Percentiles rank a stretch among this genome's conserved stretches.
phyloP scores from a whole-genome alignment of 352 stramenopile genomes.

The Phytophthora idaei region DNA sequence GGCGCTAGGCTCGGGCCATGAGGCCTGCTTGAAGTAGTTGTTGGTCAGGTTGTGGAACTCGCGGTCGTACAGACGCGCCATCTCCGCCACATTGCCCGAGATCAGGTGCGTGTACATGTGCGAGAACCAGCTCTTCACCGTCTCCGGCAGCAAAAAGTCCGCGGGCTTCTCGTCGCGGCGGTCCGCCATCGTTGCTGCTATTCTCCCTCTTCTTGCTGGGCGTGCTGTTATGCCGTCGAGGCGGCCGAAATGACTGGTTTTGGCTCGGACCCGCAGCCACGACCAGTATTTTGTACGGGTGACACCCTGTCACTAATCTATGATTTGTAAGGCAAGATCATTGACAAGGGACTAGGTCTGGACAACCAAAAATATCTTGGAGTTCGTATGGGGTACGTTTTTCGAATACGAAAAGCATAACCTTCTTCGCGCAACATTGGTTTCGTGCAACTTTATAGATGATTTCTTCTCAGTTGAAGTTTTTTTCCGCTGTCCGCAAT shows the following conservation, averaged over 20 bases:
- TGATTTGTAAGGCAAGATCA: slow-evolving; percentile 15
- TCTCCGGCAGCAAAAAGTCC: slow-evolving; percentile 88
- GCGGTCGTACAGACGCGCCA: slow-evolving; percentile 88
- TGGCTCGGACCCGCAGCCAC: slow-evolving; percentile 29
- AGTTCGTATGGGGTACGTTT: slow-evolving; percentile 17
- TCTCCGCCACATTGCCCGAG: slow-evolving; percentile 80
- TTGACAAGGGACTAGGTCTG: slow-evolving; percentile 4
- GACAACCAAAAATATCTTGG: slow-evolving; percentile 5
- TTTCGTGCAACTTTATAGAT: slow-evolving; percentile 1
- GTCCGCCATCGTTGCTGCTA: slow-evolving; percentile 45
- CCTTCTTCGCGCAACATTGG: neutral
- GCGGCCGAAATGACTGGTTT: slow-evolving; percentile 58
- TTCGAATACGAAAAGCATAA: neutral
- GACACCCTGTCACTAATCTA: slow-evolving; percentile 34
- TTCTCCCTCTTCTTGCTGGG: slow-evolving; percentile 6
- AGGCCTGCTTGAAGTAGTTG: slow-evolving; percentile 95
- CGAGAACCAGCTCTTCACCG: slow-evolving; percentile 89
- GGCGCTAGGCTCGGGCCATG: slow-evolving; percentile 93
- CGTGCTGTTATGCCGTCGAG: slow-evolving; percentile 11
- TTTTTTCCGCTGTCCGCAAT: slow-evolving; percentile 15
- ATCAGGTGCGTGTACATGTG: slow-evolving; percentile 89
- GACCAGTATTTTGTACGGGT: slow-evolving; percentile 31
- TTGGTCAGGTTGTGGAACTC: slow-evolving; percentile 89
- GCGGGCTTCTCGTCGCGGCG: slow-evolving; percentile 85
- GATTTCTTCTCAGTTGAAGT: slow-evolving; percentile 27